phyloP scores from a whole-genome alignment of 2,329 filamentous ascomycete genomes.

The Bipolaris zeicola region DNA sequence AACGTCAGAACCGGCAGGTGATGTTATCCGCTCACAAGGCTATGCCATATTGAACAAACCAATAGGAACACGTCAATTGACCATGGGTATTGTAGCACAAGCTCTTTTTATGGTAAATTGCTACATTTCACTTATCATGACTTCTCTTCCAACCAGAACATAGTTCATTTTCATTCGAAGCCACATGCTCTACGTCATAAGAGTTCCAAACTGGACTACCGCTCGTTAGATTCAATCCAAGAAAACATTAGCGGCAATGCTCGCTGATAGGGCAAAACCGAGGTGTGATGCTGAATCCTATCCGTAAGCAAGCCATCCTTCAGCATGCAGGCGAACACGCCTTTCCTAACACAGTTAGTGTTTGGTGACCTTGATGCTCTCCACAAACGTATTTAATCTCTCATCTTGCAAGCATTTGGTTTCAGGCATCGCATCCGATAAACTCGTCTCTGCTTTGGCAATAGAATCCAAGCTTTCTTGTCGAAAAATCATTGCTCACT shows the following conservation, averaged over 20 bases:
- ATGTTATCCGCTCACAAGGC: not conserved
- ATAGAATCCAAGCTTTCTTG: not conserved
- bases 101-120: too few species aligned
- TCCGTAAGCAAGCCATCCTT: not conserved
- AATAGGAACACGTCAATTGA: not conserved
- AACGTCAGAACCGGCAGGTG: not conserved
- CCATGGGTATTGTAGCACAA: too few species aligned
- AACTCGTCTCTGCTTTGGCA: not conserved
- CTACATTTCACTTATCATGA: too few species aligned
- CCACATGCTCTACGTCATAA: not conserved
- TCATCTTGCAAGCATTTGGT: not conserved
- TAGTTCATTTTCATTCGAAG: too few species aligned
- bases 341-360: slow-evolving; percentile 12
- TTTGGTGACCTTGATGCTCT: not conserved
- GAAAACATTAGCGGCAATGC: not conserved
- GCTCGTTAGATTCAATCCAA: not conserved
- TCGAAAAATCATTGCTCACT: not conserved
- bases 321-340: slow-evolving; percentile 7
- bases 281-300: not conserved
- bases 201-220: not conserved
- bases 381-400: slow-evolving; percentile 1
- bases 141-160: too few species aligned
- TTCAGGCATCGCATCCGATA: not conserved
- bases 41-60: not conserved
- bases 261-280: not conserved